Evolutionary conservation across 495 filamentous ascomycete genomes (phyloP), one percentile per base, ranked within the genome.

Genomic region (Mycothermus thermophilus): DNA sequence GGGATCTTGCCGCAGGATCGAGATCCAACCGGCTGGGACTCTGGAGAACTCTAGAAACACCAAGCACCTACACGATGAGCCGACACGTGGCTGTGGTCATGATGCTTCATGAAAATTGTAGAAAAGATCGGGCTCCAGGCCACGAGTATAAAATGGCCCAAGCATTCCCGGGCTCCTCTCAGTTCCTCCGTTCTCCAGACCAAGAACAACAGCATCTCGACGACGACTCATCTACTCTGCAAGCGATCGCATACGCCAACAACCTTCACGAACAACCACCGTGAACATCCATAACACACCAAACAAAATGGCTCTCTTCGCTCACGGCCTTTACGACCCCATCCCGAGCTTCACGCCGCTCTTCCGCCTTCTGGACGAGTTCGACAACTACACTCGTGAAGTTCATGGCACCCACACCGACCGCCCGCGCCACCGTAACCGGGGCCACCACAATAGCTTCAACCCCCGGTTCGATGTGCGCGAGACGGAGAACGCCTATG

Each of bases 351-450:
- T 80, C 59, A 50, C 62, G 18, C 73, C 77, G 19, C 67, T 86
- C 47, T 80, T 86, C 68, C 73, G 71, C 26, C 61, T 88, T 19
- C 64, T 92, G 22, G 77, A 85, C 47, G 79, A 83, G 59, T 79
- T 79, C 50, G 77, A 77, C 49, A 56, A 55, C 46, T 70, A 73
- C 47, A 54, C 58, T 17, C 50, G 56, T 27, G 42, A 51, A 41
- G 21, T 34, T 22, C 45, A 44, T 26, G 33, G 27, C 36, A 32
- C n/a, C n/a, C n/a, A 34, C 29, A 42, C 40, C 46, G 44, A 41
- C 29, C 47, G 31, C 41, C 41, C 37, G 33, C 43, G 40, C 38
- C 41, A 59, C 25, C 59, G 47, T 15, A 32, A 21, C 6, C 50
- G 43, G 15, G 47, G 42, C 11, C 10, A 15, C 31, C n/a, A 32